Percentiles rank a stretch among this genome's conserved stretches.
Evolutionary conservation across 345 rosid species (phyloP).

Genomic region (Capsella bursapastoris): DNA sequence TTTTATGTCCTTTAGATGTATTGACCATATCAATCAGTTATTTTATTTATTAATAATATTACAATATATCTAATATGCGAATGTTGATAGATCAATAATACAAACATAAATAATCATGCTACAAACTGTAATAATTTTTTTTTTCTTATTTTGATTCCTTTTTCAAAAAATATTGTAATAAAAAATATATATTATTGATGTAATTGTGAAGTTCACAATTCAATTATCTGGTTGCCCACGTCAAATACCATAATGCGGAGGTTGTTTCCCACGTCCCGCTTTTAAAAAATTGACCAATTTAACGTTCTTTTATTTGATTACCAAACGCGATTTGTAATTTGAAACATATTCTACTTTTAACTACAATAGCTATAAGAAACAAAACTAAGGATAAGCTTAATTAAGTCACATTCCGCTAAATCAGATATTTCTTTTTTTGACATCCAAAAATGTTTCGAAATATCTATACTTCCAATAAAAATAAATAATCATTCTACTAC

Average conservation of each 20-base stretch:
- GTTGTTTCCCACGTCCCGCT: no score
- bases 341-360: not conserved
- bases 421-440: not conserved
- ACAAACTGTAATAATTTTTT: not conserved
- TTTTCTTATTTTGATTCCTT: not conserved
- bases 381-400: not conserved
- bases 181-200: no score
- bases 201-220: no score
- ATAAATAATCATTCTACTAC: not conserved
- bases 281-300: no score
- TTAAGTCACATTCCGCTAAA: not conserved
- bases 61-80: no score
- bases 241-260: no score
- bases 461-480: not conserved
- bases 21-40: not conserved
- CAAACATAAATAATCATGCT: not conserved
- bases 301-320: not conserved
- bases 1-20: not conserved
- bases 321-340: not conserved
- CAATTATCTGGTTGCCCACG: no score
- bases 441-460: not conserved
- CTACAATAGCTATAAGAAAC: not conserved
- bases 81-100: no score
- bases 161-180: not conserved
- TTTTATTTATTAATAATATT: not conserved